phyloP scores from a whole-genome alignment of 2,329 filamentous ascomycete genomes.

The Penicillium corylophilum region DNA sequence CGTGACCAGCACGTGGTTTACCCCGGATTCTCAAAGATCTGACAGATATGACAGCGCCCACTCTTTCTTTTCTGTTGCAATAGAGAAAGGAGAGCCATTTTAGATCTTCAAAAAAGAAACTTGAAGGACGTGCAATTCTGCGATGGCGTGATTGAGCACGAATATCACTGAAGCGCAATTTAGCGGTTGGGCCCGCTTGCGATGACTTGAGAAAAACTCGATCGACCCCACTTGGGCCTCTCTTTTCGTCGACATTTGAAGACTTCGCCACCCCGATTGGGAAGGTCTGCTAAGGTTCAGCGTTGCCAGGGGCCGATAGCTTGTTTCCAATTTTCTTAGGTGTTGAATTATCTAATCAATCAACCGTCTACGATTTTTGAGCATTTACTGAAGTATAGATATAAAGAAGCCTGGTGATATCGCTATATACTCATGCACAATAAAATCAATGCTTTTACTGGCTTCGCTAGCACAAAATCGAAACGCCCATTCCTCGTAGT shows the following conservation, averaged over 20 bases:
- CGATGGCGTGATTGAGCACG: constrained; percentile 29
- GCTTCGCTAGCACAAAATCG: constrained; percentile 22
- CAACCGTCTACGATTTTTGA: neutral
- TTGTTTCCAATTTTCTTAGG: neutral
- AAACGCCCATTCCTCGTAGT: constrained; percentile 11
- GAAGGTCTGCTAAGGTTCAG: neutral
- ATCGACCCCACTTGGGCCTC: constrained; percentile 7
- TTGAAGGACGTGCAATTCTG: neutral
- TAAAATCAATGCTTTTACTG: constrained; percentile 24
- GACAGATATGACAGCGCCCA: neutral
- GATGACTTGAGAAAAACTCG: constrained; percentile 15
- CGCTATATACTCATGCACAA: constrained; percentile 9
- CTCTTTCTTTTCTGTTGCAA: neutral
- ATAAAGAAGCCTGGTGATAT: neutral
- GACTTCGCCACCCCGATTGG: neutral
- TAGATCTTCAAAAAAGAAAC: neutral
- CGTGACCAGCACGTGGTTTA: constrained; percentile 21
- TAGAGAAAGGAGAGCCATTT: neutral
- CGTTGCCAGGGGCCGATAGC: neutral
- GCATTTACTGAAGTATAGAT: too few species aligned
- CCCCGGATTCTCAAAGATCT: constrained; percentile 8
- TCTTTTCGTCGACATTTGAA: neutral
- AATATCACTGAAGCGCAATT: constrained; percentile 16
- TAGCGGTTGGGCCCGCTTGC: constrained; percentile 7
- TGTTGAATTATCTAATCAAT: neutral